Base-by-base conservation (phyloP, 352 stramenopile species). In the Phytophthora sp. region DNA sequence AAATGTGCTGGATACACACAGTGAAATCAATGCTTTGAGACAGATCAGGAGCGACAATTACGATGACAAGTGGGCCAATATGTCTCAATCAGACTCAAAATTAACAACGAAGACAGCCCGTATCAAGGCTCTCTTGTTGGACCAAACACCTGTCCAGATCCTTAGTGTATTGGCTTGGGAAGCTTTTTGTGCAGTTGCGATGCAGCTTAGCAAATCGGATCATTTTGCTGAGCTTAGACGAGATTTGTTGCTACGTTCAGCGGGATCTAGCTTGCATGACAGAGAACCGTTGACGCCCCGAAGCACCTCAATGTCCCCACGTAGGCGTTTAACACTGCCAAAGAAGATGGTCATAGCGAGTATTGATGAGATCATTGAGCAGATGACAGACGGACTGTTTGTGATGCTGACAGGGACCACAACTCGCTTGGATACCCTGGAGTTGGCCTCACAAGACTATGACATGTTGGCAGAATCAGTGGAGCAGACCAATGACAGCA, bases 291-390 rank as follows among this genome's bases (percentile, higher is more conserved):
- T 66, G 27, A 68, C 63, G 4, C 51, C 71, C 7, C 39, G 61
- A 33, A 65, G 39, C 27, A 36, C 57, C 2, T 68, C 69, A 1
- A 60, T 82, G 60, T 88, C 79, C 3, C 79, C 79, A 11, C 70
- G 79, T 21, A 86, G 83, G 31, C 70, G 79, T 7, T 56, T 85
- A 8, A 80, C 78, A 3, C 46, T 88, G 8, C 78, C 73, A 2
- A 80, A 80, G 35, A 79, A 80, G 38, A 64, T 51, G 6, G 56
- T 82, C 5, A 44, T 83, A 18, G 68, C 65, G 1, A 81, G 71
- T 8, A 60, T 83, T 29, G 64, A 70, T 12, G 68, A 85, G 41
- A 82, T 71, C 24, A 70, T 85, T 26, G 72, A 80, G 2, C 71
- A 76, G 52, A 61, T 85, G 30, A 67, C 68, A 16, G 69, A 80